phyloP scores from a whole-genome alignment of 1,284 basidiomycete genomes.

The Vanrija sp. region DNA sequence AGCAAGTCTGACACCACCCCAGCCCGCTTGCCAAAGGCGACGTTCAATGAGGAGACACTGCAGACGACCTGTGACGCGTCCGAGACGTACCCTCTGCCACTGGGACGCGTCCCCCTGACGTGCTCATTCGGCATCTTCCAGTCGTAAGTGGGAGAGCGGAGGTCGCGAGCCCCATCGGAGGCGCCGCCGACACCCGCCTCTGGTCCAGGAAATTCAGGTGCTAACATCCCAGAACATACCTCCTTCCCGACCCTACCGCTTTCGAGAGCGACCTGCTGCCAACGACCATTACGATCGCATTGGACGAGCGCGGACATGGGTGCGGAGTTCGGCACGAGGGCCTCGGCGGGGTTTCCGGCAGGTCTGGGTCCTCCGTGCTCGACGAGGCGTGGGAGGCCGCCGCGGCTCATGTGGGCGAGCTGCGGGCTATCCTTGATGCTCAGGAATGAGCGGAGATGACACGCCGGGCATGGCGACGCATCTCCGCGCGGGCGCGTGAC shows the following conservation, averaged over 20 bases:
- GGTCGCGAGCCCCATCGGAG: neutral
- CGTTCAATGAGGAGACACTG: conserved; percentile 64
- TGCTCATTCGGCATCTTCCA: conserved; percentile 80
- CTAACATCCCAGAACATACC: conserved; percentile 49
- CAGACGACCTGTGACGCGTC: conserved; percentile 64
- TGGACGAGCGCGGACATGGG: conserved; percentile 58
- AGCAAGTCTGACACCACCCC: neutral
- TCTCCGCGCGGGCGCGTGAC: too few relatives aligned
- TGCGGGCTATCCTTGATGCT: conserved; percentile 20
- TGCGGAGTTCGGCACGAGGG: conserved; percentile 54
- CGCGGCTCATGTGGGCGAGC: conserved; percentile 26
- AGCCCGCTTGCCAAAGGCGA: conserved; percentile 73
- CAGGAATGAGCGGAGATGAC: too few relatives aligned
- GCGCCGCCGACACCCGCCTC: neutral
- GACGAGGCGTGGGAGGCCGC: conserved; percentile 37
- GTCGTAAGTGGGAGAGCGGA: conserved; percentile 59
- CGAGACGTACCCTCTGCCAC: conserved; percentile 51
- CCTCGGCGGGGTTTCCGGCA: conserved; percentile 57
- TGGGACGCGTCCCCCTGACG: conserved; percentile 56
- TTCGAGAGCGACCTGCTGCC: conserved; percentile 85
- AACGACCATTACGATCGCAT: conserved; percentile 62
- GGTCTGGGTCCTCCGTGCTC: conserved; percentile 35
- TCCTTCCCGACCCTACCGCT: conserved; percentile 77
- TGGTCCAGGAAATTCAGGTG: neutral
- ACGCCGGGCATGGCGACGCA: too few relatives aligned